Evolutionary conservation across 441 rosid genomes (phyloP), one percentile per base, ranked within the genome.

Genomic region (Gossypium schwendimanii): DNA sequence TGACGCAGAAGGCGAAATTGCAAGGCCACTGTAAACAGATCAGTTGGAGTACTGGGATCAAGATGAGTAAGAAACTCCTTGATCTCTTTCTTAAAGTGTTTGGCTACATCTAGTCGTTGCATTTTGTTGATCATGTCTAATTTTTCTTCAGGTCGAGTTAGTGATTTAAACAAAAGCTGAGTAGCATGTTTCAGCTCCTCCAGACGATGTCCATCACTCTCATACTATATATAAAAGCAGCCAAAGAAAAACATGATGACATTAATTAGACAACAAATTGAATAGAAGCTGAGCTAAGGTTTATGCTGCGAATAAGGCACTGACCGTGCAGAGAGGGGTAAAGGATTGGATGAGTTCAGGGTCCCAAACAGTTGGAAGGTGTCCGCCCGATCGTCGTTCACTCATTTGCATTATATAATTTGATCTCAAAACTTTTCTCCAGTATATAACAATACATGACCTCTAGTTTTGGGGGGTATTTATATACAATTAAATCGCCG

Each of bases 341-440:
- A 49, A 14, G 57, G 57, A 66, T 11, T 21, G 24, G 15, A 66
- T 66, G 57, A 66, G 12, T 23, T 66, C 39, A 6, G 39, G 39
- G 18, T 66, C 57, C 70, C 70, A 66, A 23, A 47, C 57, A 44
- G 70, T 66, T 0, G 70, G 70, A 45, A 14, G 70, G 39, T 44
- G 47, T 0, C 39, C 57, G 21, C 39, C 57, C 0, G 21, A 21
- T 66, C 57, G 57, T 14, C 57, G 57, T 23, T 66, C 57, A 23
- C 17, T 63, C 50, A 63, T 50, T 18, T 39, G 68, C 28, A 36
- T 26, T 20, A 18, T 15, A 20, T 8, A 36, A 23, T 26, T 26
- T 26, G 62, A 58, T 7, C 26, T 17, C 62, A 58, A 23, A 58
- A 24, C 36, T 58, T 1, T 58, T 11, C 7, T 58, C 14, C 9